Base-by-base conservation (phyloP, 345 rosid species). In the Hibiscus trionum region DNA sequence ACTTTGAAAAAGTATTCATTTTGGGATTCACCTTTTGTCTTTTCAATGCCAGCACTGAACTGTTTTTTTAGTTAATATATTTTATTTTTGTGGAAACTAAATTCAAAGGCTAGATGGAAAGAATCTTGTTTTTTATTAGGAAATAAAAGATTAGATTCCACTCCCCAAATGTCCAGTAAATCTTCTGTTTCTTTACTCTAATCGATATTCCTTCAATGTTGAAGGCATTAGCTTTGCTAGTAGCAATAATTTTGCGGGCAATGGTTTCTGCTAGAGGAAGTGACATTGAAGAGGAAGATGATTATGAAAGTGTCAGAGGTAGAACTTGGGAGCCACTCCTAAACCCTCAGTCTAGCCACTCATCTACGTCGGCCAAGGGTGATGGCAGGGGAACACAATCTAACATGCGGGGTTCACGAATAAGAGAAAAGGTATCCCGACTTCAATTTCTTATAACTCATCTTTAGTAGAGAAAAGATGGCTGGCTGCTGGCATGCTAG, bases 261-360 rank as follows among this genome's bases (percentile, higher is more conserved):
- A 81, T 91, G 88, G 80, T 88, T 79, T 81, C 95, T 47, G 76
- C 84, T 70, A 76, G 74, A 52, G 82, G 77, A 66, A 55, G 77
- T 53, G 84, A 87, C 63, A 57, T 76, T 55, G 59, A 55, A 55
- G 59, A 50, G 16, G 96, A 87, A 65, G 94, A 90, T 70, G 90
- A 87, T 70, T 86, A 53, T 76, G 96, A 85, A 78, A 83, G 70
- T 79, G 80, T 12, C 21, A 80, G 91, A 78, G 80, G 81, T 74
- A 88, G 87, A 81, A 70, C 86, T 66, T 44, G 88, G 83, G 91
- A 90, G 66, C 96, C 97, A 63, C 91, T 93, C 33, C 80, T 94
- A 60, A 86, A 85, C 81, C 66, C 86, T 16, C 92, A 86, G 71
- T 77, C 83, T 71, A 81, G 81, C 79, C 87, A 86, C 81, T 61